Conservation (phyloP, 306 rosid species). For the Begonia loranthoides region DNA sequence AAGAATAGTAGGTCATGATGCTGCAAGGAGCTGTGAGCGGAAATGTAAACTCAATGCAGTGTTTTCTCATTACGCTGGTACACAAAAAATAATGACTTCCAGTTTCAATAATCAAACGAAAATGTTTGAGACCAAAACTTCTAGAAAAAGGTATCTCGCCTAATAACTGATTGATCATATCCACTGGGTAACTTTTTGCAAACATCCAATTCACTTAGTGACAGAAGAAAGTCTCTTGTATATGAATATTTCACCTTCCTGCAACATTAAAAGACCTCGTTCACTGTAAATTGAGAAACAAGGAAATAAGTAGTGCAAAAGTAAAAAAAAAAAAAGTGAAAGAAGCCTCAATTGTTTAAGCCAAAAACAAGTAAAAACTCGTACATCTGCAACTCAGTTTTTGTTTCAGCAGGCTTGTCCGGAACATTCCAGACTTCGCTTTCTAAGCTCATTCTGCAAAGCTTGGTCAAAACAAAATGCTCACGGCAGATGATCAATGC, state of each 20-base stretch:
- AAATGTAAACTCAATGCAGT: too few relatives aligned
- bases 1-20: not conserved
- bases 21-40: not conserved
- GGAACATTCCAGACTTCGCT: conserved; percentile 26
- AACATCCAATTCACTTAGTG: conserved; percentile 56
- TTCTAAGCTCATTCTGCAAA: conserved; percentile 57
- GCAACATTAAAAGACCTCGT: conserved; percentile 12
- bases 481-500: conserved; percentile 16
- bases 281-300: not conserved
- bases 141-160: conserved; percentile 23
- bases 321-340: not conserved
- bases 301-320: conserved; percentile 2
- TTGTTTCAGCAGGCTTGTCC: conserved; percentile 25
- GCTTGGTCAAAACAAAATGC: conserved; percentile 15
- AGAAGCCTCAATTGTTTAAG: conserved; percentile 1
- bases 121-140: too few relatives aligned
- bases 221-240: conserved; percentile 66
- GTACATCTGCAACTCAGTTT: conserved; percentile 50
- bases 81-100: too few relatives aligned
- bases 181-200: conserved; percentile 72
- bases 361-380: not conserved
- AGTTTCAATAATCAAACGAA: too few relatives aligned
- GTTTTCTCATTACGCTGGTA: too few relatives aligned
- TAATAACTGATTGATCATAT: conserved; percentile 56
- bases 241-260: conserved; percentile 53